Evolutionary conservation across 2,329 filamentous ascomycete genomes (phyloP).

Genomic region (Macrophomina pseudophaseolina): DNA sequence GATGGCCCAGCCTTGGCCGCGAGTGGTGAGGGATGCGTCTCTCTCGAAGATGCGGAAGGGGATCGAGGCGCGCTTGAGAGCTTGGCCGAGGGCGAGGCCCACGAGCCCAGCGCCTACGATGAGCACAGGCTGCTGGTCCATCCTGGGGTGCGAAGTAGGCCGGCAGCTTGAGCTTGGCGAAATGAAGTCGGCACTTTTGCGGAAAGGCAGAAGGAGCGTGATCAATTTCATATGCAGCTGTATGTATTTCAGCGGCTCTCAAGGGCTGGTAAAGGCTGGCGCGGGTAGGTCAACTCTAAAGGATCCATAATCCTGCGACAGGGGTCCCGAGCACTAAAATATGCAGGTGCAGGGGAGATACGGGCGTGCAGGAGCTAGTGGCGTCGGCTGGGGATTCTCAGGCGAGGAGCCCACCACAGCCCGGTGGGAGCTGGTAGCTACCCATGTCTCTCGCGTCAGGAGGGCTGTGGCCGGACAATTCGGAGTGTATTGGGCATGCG

Average conservation of each 20-base stretch:
- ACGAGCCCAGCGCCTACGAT: conserved; percentile 43
- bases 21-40: conserved; percentile 29
- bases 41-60: conserved; percentile 35
- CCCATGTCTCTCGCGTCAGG: background rate
- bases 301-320: background rate
- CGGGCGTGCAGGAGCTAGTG: background rate
- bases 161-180: background rate
- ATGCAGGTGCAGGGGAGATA: background rate
- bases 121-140: conserved; percentile 32
- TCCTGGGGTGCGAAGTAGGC: background rate
- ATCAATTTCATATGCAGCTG: background rate
- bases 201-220: background rate
- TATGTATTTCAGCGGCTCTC: background rate
- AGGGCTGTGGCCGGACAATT: background rate
- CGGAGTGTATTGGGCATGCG: no score
- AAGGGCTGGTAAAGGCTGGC: background rate
- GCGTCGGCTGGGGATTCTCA: background rate
- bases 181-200: no score
- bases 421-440: background rate
- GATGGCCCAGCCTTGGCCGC: conserved; percentile 33
- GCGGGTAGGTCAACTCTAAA: background rate
- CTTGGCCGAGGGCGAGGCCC: conserved; percentile 45
- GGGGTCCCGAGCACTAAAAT: background rate
- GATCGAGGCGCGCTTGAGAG: conserved; percentile 32
- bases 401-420: background rate